A percentile compares a stretch with the other conserved stretches of the same genome.
Evolutionary conservation across 768 basidiomycete genomes (phyloP).

Genomic region (Dioszegia crocea): DNA sequence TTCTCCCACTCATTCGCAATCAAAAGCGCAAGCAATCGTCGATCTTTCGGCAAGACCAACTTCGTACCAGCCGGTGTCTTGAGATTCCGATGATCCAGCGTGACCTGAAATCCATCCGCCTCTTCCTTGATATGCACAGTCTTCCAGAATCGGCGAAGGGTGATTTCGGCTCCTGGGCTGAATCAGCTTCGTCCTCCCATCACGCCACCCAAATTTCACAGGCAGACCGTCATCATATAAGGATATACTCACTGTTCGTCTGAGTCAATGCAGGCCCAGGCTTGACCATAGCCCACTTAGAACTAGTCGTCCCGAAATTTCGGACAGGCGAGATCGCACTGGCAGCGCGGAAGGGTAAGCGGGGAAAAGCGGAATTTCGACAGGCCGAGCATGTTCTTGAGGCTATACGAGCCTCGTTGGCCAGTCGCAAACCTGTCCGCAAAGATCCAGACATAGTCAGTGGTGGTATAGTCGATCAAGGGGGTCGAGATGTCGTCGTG

Average conservation of each 20-base stretch:
- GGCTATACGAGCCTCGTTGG: background rate
- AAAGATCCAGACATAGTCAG: background rate
- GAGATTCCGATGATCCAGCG: slow-evolving; percentile 74
- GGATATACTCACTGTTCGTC: slow-evolving; percentile 45
- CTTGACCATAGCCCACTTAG: slow-evolving; percentile 23
- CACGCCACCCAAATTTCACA: too few species aligned
- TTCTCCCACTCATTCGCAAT: slow-evolving; percentile 97
- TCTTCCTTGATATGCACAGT: slow-evolving; percentile 69
- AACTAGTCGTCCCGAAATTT: background rate
- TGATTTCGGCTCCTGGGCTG: slow-evolving; percentile 73
- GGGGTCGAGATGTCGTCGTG: too few species aligned
- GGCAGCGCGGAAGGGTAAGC: background rate
- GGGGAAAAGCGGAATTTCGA: background rate
- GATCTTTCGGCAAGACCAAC: slow-evolving; percentile 66
- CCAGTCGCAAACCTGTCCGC: background rate
- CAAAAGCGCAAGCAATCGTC: slow-evolving; percentile 70
- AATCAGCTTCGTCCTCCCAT: too few species aligned
- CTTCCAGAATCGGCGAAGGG: slow-evolving; percentile 91
- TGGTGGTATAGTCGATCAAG: too few species aligned
- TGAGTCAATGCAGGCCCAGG: slow-evolving; percentile 41
- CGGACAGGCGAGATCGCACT: background rate
- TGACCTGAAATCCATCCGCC: slow-evolving; percentile 57
- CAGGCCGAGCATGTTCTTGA: slow-evolving; percentile 1
- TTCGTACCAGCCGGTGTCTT: slow-evolving; percentile 83
- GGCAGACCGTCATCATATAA: too few species aligned